phyloP scores from a whole-genome alignment of 805 yeast genomes.

The Starmerella khaoyaiensis region DNA sequence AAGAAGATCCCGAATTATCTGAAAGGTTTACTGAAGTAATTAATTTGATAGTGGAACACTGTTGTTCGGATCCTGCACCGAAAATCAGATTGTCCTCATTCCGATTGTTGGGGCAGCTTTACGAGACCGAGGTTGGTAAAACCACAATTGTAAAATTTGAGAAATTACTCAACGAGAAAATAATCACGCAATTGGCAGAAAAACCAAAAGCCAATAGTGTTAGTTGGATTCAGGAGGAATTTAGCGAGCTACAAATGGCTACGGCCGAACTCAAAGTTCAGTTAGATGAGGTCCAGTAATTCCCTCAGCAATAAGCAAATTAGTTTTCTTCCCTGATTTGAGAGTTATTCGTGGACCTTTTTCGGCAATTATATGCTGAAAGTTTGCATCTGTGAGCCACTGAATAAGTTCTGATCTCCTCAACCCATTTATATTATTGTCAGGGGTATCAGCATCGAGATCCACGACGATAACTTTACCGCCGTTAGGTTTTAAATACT shows the following conservation, averaged over 20 bases:
- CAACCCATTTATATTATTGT: slow-evolving; percentile 6
- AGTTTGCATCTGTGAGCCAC: slow-evolving; percentile 1
- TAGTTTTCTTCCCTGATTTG: slow-evolving; percentile 1
- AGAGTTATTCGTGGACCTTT: slow-evolving; percentile 10
- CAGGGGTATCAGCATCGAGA: slow-evolving; percentile 1
- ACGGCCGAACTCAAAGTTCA: slow-evolving; percentile 2
- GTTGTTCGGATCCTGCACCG: slow-evolving; percentile 54
- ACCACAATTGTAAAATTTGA: slow-evolving; percentile 15
- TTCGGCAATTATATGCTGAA: not conserved
- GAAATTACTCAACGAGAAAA: slow-evolving; percentile 22
- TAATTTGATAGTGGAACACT: slow-evolving; percentile 34
- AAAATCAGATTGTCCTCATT: slow-evolving; percentile 45
- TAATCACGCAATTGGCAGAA: slow-evolving; percentile 34
- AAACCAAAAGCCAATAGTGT: slow-evolving; percentile 49
- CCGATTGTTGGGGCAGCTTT: slow-evolving; percentile 33
- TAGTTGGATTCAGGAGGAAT: slow-evolving; percentile 38
- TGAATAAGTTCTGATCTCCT: not conserved
- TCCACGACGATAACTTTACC: slow-evolving; percentile 12
- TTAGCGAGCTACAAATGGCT: slow-evolving; percentile 3
- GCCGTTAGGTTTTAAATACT: slow-evolving; percentile 1
- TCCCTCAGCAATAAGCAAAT: slow-evolving; percentile 5
- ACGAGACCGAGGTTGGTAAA: slow-evolving; percentile 16
- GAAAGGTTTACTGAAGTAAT: slow-evolving; percentile 27
- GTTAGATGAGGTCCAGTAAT: too few species aligned
- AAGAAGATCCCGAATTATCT: not conserved